Base-by-base conservation (phyloP, 2,329 filamentous ascomycete species). In the Simplicillium sp. region DNA sequence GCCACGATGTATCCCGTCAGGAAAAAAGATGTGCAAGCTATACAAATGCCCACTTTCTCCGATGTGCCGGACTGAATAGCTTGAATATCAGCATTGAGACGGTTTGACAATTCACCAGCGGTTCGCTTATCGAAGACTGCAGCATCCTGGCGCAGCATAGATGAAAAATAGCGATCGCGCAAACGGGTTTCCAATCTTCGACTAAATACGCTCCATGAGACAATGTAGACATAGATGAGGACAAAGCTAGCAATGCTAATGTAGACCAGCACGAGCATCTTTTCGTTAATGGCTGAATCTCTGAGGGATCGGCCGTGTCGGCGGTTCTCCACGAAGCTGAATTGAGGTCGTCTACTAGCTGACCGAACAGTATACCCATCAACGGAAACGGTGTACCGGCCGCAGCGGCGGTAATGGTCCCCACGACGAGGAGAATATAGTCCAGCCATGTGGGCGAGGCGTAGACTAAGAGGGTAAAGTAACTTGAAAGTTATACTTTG, bases 1-100 rank as follows among this genome's bases (percentile, higher is more conserved):
- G 79, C 78, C 13, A 85, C 73, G 4, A 80, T 65, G 46, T 82
- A 84, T 3, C 80, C 75, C 0, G 81, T 77, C 40, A 83, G 54
- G 52, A 84, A 84, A 56, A 83, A 85, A 2, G 77, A 76, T 9
- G 75, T 56, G 38, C 71, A 78, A 17, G 72, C 69, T 4, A 85
- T 65, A 47, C 74, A 71, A 29, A 83, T 73, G 39, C 80, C 80
- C 13, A 83, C 80, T 55, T 86, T 86, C 57, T 85, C 82, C 2
- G 76, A 80, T 0, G 80, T 83, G 12, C 82, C 82, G 0, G 73
- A 71, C 50, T 82, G 80, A 39, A 86, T 76, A 1, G 75, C 72
- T 44, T 80, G 73, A 29, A 84, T 80, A 50, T 85, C 80, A 40
- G 69, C 68, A 51, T 79, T 79, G 34, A 86, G 69, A 14, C 80